phyloP scores from a whole-genome alignment of 176 grass and related monocot species.

The Oryza glaberrima region DNA sequence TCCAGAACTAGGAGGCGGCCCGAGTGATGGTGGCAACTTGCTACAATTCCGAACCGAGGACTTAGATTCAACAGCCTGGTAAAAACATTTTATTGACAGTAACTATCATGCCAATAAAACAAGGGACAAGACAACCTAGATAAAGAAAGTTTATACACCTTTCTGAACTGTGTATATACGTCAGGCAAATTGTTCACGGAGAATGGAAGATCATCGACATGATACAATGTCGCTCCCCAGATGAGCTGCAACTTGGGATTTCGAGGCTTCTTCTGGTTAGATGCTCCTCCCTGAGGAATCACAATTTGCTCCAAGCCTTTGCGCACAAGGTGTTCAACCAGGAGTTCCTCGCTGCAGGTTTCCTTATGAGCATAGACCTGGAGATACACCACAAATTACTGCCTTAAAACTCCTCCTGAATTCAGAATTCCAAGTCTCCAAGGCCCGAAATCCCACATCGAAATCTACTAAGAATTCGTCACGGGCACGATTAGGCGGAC shows the following conservation, averaged over 20 bases:
- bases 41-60: conserved; percentile 63
- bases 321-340: conserved; percentile 57
- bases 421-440: too few relatives aligned
- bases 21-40: conserved; percentile 64
- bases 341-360: conserved; percentile 81
- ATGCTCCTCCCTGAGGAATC: conserved; percentile 35
- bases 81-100: conserved; percentile 24
- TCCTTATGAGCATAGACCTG: conserved; percentile 91
- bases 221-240: conserved; percentile 92
- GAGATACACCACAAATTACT: background rate
- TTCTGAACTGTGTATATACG: conserved; percentile 90
- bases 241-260: conserved; percentile 72
- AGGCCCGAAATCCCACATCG: background rate
- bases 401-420: background rate
- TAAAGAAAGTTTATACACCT: conserved; percentile 45
- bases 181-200: conserved; percentile 63
- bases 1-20: conserved; percentile 43
- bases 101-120: background rate
- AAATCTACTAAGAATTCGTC: background rate
- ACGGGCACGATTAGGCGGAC: background rate
- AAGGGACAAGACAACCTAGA: background rate
- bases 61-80: conserved; percentile 79
- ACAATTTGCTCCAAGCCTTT: conserved; percentile 57
- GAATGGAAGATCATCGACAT: conserved; percentile 85
- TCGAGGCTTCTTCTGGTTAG: conserved; percentile 34